Conservation (phyloP, 2,329 filamentous ascomycete species). For the Shiraia sp. region DNA sequence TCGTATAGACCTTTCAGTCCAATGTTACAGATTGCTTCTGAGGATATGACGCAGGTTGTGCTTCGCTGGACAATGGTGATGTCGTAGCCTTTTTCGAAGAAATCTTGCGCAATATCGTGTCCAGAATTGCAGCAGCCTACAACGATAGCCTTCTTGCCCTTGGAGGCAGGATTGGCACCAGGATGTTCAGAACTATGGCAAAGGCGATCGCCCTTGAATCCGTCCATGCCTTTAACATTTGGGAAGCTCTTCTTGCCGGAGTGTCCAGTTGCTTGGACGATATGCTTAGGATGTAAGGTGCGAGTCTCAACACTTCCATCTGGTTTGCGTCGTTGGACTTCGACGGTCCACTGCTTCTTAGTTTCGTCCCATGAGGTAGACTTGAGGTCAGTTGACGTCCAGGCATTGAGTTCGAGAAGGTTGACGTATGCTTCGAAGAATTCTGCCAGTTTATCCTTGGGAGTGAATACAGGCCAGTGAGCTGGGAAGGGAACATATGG, state of each 20-base stretch:
- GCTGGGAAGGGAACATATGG: constrained; percentile 41
- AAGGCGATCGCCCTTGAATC: constrained; percentile 44
- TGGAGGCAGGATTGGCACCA: constrained; percentile 35
- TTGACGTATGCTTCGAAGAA: constrained; percentile 45
- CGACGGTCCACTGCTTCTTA: constrained; percentile 45
- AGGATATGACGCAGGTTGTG: constrained; percentile 45
- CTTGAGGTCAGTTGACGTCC: constrained; percentile 43
- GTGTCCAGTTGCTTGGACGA: constrained; percentile 37
- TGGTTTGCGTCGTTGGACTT: constrained; percentile 27
- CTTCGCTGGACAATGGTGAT: constrained; percentile 54
- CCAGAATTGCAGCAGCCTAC: constrained; percentile 55
- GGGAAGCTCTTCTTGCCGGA: constrained; percentile 40
- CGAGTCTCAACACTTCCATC: constrained; percentile 26
- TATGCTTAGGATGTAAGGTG: constrained; percentile 33
- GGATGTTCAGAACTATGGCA: constrained; percentile 38
- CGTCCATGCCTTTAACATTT: constrained; percentile 31
- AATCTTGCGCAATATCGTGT: constrained; percentile 56
- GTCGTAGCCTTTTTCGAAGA: constrained; percentile 47
- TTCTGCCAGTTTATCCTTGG: constrained; percentile 43
- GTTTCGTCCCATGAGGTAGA: constrained; percentile 45
- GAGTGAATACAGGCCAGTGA: constrained; percentile 38
- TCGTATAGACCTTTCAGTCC: constrained; percentile 36
- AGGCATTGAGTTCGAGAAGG: constrained; percentile 45
- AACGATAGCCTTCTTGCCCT: constrained; percentile 51
- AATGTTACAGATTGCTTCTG: constrained; percentile 29